These are phyloP conservation scores for Mycosphaerelloides madeirae DNA, from an alignment of 2,329 filamentous ascomycete genomes.

Conservation along the genomic window DNA sequence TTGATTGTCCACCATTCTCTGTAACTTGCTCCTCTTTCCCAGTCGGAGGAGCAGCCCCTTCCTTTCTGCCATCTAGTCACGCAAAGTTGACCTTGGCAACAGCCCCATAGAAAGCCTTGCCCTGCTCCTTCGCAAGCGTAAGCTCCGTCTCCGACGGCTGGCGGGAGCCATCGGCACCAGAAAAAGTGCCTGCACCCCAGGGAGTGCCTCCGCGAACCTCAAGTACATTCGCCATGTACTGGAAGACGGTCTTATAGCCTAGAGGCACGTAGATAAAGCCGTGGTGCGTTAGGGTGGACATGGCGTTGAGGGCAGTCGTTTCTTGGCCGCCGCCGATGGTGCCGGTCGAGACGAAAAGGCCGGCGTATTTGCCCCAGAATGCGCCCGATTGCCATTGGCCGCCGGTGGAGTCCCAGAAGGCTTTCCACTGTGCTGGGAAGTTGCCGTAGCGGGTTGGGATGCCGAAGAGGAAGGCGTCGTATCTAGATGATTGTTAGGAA, in stretches of 20 bases:
- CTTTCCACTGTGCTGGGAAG: constrained; percentile 94
- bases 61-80: constrained; percentile 68
- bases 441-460: constrained; percentile 96
- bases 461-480: constrained; percentile 81
- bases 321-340: constrained; percentile 88
- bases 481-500: constrained; percentile 34
- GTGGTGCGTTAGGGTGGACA: constrained; percentile 88
- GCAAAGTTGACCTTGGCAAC: constrained; percentile 63
- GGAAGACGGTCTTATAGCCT: constrained; percentile 79
- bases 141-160: constrained; percentile 73
- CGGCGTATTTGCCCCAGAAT: constrained; percentile 73
- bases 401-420: constrained; percentile 76
- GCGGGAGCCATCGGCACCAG: constrained; percentile 71
- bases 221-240: constrained; percentile 61
- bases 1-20: constrained; percentile 11
- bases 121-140: constrained; percentile 74
- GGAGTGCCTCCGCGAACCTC: constrained; percentile 83
- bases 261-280: constrained; percentile 95
- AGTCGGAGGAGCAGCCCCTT: constrained; percentile 12
- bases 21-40: constrained; percentile 8
- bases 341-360: constrained; percentile 84
- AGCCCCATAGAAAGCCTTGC: constrained; percentile 74
- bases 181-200: constrained; percentile 93
- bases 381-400: constrained; percentile 73
- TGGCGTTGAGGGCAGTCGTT: constrained; percentile 70